Base-by-base conservation (phyloP, 345 rosid genomes). In the Eucalyptus tenuipes region DNA sequence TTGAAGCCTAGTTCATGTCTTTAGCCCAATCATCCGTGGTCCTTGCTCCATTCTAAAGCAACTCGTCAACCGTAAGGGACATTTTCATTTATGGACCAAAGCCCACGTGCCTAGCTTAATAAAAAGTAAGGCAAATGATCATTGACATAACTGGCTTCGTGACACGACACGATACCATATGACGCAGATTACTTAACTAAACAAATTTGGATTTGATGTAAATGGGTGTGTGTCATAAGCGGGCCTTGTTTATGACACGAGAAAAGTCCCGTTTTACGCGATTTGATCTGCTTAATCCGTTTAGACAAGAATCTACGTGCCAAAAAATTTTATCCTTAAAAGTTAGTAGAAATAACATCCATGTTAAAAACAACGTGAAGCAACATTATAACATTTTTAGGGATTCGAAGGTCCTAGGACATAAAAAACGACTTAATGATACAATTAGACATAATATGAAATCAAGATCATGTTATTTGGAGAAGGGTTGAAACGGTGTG, bases 191-290 rank as follows among this genome's bases (percentile, higher is more conserved):
- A 11, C 27, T 24, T 71, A 37, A 20, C 12, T 71, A 3, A 37
- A 71, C 5, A 18, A 0, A 22, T 71, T 37, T 16, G 27, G 45
- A 71, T 52, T 52, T 18, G 45, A 3, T 16, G 80, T 68, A 15
- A 31, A 4, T 8, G 33, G 15, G 68, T 18, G 80, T 33, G 57
- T 52, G 57, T 15, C 44, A 31, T 17, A 52, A 33, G 4, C 7
- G 13, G 3, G 13, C 37, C 44, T 68, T 8, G 22, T 17, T 68
- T 33, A 16, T 33, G 12, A 33, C 44, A 31, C 1, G 13, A 68
- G 18, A 68, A 68, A 68, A 16, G 20, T 68, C 44, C 1, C 3
- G 6, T 9, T 20, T 17, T 7, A 31, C 13, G 0, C 1, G 1
- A 5, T 0, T n/a, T n/a, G 75, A n/a, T 13, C 0, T 3, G 4